Conservation (phyloP, 2,329 filamentous ascomycete species). For the Sordariomycetes sp. region DNA sequence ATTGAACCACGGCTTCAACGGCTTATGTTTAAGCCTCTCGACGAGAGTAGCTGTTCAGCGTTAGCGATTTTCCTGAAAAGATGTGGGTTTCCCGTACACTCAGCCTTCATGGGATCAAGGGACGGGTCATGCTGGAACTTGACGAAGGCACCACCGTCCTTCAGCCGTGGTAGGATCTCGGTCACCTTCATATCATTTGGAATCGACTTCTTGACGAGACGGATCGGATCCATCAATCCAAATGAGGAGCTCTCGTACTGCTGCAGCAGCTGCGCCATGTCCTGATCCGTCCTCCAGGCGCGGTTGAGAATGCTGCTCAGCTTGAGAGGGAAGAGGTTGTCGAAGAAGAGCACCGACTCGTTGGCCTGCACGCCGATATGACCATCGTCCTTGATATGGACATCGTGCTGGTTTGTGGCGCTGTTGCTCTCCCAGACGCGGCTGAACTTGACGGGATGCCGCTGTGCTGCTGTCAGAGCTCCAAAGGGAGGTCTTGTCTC, state of each 20-base stretch:
- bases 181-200: constrained; percentile 58
- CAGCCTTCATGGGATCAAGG: constrained; percentile 29
- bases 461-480: neutral
- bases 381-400: constrained; percentile 58
- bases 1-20: constrained; percentile 83
- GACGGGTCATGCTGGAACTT: constrained; percentile 56
- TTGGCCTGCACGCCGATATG: constrained; percentile 71
- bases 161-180: constrained; percentile 73
- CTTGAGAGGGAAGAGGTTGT: constrained; percentile 80
- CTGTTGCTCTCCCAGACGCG: constrained; percentile 10
- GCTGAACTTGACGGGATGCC: neutral
- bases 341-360: constrained; percentile 82
- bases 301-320: constrained; percentile 41
- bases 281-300: constrained; percentile 37
- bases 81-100: too few relatives aligned
- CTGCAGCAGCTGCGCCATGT: constrained; percentile 40
- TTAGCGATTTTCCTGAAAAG: constrained; percentile 4
- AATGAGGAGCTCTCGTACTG: constrained; percentile 41
- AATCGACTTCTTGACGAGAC: constrained; percentile 51
- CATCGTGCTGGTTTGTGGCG: constrained; percentile 20
- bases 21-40: constrained; percentile 56
- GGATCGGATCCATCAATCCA: constrained; percentile 42
- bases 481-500: neutral
- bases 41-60: constrained; percentile 39
- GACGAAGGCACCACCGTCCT: constrained; percentile 89